These are phyloP conservation scores for Sporothrix pallida DNA, from an alignment of 2,329 filamentous ascomycete genomes.

Conservation along the genomic window DNA sequence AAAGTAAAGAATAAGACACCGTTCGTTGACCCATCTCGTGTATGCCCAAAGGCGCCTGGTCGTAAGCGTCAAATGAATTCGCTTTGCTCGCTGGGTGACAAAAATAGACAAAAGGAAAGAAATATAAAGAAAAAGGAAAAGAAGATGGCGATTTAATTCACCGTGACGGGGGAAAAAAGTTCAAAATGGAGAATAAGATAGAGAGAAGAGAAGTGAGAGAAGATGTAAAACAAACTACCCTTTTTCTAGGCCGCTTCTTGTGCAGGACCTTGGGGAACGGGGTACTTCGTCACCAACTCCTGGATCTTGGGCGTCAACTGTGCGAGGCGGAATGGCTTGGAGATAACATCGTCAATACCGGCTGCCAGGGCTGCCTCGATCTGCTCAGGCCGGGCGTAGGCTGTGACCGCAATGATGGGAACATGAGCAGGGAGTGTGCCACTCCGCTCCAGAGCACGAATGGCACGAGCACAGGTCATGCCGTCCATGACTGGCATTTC, in stretches of 20 bases:
- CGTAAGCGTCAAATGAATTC: background rate
- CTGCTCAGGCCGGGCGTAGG: constrained; percentile 77
- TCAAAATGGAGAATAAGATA: no score
- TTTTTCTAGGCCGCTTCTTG: background rate
- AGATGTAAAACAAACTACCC: background rate
- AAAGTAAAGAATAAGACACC: background rate
- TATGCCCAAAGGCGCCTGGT: constrained; percentile 5
- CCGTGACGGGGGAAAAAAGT: no score
- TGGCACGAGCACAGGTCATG: constrained; percentile 71
- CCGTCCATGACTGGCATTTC: constrained; percentile 86
- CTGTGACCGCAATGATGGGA: constrained; percentile 83
- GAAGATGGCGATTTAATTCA: background rate
- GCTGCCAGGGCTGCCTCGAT: constrained; percentile 72
- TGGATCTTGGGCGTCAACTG: constrained; percentile 72
- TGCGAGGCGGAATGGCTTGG: constrained; percentile 79
- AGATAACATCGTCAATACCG: constrained; percentile 79
- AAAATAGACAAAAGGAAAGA: constrained; percentile 1
- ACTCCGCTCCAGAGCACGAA: constrained; percentile 69
- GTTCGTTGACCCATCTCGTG: constrained; percentile 6
- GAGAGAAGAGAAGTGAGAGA: background rate
- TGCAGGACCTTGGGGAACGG: background rate
- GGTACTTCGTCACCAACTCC: constrained; percentile 56
- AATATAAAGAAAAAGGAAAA: background rate
- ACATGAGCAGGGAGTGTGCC: constrained; percentile 68
- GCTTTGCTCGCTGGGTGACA: constrained; percentile 8